Conservation (phyloP, 2,329 filamentous ascomycete species). For the Aureobasidium melanogenum region DNA sequence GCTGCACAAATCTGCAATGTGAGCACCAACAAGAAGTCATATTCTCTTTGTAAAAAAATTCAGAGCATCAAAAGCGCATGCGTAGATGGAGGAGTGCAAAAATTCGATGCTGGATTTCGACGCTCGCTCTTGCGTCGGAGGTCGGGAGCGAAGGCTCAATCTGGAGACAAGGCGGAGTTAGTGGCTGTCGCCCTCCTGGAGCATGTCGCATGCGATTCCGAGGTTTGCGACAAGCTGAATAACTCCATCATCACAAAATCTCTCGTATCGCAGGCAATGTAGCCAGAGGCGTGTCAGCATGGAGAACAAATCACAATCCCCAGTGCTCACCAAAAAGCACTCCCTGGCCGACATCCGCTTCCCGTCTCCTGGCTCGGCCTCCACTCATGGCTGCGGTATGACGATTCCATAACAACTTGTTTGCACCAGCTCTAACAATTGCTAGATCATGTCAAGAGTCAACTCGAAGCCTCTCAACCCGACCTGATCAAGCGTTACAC, state of each 20-base stretch:
- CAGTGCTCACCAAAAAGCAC: conserved; percentile 32
- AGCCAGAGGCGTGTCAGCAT: background rate
- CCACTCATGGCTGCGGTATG: conserved; percentile 33
- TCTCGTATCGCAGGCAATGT: background rate
- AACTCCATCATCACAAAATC: background rate
- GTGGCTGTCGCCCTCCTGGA: background rate
- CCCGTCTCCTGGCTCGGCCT: conserved; percentile 2
- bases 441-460: conserved; percentile 62
- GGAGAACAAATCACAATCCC: conserved; percentile 21
- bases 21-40: too few relatives aligned
- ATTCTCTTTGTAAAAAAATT: too few relatives aligned
- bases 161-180: background rate
- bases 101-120: too few relatives aligned
- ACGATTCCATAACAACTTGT: conserved; percentile 22
- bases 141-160: background rate
- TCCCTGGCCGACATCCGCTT: conserved; percentile 16
- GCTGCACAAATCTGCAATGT: too few relatives aligned
- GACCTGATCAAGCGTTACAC: conserved; percentile 65
- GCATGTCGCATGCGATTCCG: background rate
- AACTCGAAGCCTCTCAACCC: conserved; percentile 59
- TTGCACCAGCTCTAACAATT: conserved; percentile 54
- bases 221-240: background rate
- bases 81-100: too few relatives aligned
- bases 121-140: too few relatives aligned
- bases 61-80: too few relatives aligned